These are phyloP conservation scores for Talaromyces liani DNA, from an alignment of 495 filamentous ascomycete genomes.

Conservation along the genomic window DNA sequence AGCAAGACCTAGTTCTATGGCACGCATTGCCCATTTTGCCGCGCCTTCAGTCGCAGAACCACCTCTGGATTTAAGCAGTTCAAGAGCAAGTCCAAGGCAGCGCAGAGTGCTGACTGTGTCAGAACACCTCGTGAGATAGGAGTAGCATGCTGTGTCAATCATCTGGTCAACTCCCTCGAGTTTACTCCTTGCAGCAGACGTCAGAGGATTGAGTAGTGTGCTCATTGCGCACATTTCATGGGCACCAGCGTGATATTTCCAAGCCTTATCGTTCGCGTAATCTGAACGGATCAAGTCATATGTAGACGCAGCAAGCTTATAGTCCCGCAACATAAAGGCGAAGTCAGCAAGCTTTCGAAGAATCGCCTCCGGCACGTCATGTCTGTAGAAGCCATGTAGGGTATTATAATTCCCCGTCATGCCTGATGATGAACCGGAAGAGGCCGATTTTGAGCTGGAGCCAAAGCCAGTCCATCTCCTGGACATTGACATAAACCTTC, in stretches of 20 bases:
- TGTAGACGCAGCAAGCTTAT: conserved; percentile 80
- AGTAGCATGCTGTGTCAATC: conserved; percentile 84
- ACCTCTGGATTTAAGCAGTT: conserved; percentile 72
- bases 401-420: conserved; percentile 67
- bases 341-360: conserved; percentile 94
- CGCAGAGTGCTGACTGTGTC: conserved; percentile 69
- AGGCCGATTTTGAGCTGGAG: conserved; percentile 40
- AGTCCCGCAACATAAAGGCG: conserved; percentile 92
- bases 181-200: conserved; percentile 62
- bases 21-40: conserved; percentile 70
- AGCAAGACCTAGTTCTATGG: conserved; percentile 69
- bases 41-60: conserved; percentile 78
- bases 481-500: conserved; percentile 85
- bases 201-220: conserved; percentile 64
- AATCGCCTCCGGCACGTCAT: conserved; percentile 75
- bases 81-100: conserved; percentile 65
- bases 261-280: conserved; percentile 91
- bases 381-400: conserved; percentile 70
- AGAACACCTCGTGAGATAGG: conserved; percentile 77
- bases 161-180: conserved; percentile 74
- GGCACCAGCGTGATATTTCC: conserved; percentile 86
- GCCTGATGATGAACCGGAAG: conserved; percentile 30
- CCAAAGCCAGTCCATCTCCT: conserved; percentile 82
- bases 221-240: conserved; percentile 89
- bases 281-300: conserved; percentile 86